A percentile compares a stretch with the other conserved stretches of the same genome.
Conservation (phyloP, 177 flowering plant species). For the Vitis hybrid region DNA sequence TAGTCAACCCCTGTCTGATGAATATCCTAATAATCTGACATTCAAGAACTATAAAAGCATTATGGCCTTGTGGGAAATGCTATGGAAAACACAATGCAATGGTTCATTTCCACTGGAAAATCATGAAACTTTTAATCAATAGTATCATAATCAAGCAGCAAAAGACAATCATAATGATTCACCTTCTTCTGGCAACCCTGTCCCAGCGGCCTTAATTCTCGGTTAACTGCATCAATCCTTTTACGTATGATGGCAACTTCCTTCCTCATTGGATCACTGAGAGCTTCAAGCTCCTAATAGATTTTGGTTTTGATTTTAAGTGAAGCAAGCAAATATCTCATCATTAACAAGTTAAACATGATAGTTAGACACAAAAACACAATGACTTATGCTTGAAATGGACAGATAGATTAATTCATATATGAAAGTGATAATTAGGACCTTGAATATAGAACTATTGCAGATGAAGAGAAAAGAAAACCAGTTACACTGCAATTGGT, state of each 20-base stretch:
- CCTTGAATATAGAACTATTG: neutral
- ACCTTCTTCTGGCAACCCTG: slow-evolving; percentile 53
- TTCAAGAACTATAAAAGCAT: no score
- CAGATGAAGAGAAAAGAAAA: no score
- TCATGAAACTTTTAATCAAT: neutral
- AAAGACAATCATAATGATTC: neutral
- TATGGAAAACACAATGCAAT: neutral
- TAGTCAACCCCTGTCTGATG: no score
- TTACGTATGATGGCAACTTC: slow-evolving; percentile 41
- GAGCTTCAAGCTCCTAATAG: slow-evolving; percentile 48
- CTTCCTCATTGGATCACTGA: slow-evolving; percentile 54
- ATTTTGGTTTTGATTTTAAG: neutral
- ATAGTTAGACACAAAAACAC: neutral
- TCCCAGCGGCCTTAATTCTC: slow-evolving; percentile 53
- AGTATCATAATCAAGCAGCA: neutral
- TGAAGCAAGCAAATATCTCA: neutral
- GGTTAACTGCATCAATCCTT: slow-evolving; percentile 43
- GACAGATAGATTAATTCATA: neutral
- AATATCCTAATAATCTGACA: no score
- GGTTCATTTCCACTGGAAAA: neutral
- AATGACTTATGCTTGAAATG: neutral
- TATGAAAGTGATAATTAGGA: neutral
- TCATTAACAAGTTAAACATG: neutral
- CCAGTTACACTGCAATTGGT: no score
- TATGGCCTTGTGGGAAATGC: neutral